These are phyloP conservation scores for Paecilomyces sp. DNA, from an alignment of 2,329 filamentous ascomycete genomes.

Conservation along the genomic window DNA sequence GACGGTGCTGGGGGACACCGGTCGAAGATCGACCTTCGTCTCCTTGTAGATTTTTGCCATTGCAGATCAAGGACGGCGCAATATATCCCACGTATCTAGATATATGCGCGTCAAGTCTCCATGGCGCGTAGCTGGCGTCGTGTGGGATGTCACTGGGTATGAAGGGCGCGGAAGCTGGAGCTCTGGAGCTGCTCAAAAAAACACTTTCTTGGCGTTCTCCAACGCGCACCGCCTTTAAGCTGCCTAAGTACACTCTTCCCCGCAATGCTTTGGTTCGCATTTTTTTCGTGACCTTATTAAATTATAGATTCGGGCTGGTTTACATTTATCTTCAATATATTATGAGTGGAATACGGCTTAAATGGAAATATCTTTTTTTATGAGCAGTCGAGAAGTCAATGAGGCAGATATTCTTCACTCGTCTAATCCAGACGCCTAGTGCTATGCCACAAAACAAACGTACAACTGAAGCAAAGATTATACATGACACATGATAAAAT, in stretches of 20 bases:
- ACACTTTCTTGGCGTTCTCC: conserved; percentile 28
- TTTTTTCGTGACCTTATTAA: neutral
- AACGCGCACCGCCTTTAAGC: neutral
- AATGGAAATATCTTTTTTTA: neutral
- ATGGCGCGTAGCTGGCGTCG: conserved; percentile 17
- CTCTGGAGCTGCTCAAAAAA: conserved; percentile 21
- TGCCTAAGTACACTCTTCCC: neutral
- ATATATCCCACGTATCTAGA: neutral
- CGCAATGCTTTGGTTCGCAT: neutral
- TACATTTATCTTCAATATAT: neutral
- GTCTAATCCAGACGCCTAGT: conserved; percentile 1
- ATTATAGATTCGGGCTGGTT: neutral
- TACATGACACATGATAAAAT: neutral
- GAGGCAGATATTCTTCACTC: neutral
- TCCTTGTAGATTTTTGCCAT: conserved; percentile 78
- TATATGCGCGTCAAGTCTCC: conserved; percentile 20
- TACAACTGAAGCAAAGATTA: neutral
- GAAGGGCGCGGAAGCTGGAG: conserved; percentile 11
- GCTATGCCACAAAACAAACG: conserved; percentile 4
- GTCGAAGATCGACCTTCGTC: conserved; percentile 76
- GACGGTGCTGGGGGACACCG: conserved; percentile 59
- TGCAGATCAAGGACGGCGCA: conserved; percentile 16
- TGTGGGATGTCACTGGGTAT: conserved; percentile 6
- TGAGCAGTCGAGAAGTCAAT: neutral
- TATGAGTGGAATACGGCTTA: neutral